Conservation (phyloP, 495 filamentous ascomycete species). For the Aspergillus panamensis region DNA sequence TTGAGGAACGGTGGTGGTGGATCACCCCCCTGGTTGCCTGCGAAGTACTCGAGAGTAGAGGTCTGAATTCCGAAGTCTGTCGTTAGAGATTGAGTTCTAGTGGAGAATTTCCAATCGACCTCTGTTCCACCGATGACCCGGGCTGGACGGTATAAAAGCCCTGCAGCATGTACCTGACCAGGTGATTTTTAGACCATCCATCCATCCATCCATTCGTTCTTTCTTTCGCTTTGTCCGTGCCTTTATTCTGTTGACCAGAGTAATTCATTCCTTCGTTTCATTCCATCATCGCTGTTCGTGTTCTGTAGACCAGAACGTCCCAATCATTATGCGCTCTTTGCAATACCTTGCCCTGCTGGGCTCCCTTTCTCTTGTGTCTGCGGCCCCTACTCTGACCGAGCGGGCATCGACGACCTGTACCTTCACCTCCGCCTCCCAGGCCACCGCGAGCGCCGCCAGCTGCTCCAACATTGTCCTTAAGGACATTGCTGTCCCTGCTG, state of each 20-base stretch:
- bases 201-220: background rate
- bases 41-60: too few relatives aligned
- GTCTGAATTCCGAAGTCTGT: too few relatives aligned
- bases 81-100: constrained; percentile 9
- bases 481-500: constrained; percentile 49
- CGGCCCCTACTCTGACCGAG: constrained; percentile 26
- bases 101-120: background rate
- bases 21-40: too few relatives aligned
- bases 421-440: constrained; percentile 44
- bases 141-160: constrained; percentile 8
- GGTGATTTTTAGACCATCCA: background rate
- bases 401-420: constrained; percentile 42
- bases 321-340: constrained; percentile 21
- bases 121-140: background rate
- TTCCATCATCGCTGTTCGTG: background rate
- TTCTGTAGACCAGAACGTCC: constrained; percentile 25
- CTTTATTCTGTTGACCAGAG: constrained; percentile 15
- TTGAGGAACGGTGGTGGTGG: too few relatives aligned
- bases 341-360: constrained; percentile 22
- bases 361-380: constrained; percentile 25
- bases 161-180: background rate
- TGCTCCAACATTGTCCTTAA: constrained; percentile 51
- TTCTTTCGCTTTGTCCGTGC: background rate
- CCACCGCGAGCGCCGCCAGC: constrained; percentile 42
- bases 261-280: constrained; percentile 4